Percentiles rank a stretch among this genome's conserved stretches.
phyloP scores from a whole-genome alignment of 1,284 basidiomycete species.

The Ganoderma boninense region DNA sequence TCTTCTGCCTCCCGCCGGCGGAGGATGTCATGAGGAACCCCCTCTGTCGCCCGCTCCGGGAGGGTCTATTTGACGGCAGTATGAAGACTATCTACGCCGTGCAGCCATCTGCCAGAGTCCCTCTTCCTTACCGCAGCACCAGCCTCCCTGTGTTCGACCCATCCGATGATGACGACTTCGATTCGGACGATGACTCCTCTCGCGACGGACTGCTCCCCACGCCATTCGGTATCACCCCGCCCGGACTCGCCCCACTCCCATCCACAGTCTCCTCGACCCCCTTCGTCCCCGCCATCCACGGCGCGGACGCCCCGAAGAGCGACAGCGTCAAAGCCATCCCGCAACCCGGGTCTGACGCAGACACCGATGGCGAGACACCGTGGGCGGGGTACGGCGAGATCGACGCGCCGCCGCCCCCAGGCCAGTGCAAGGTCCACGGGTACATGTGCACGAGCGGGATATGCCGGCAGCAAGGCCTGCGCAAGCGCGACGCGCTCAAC shows the following conservation, averaged over 20 bases:
- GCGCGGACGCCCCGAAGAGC: slow-evolving; percentile 20
- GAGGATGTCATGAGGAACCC: slow-evolving; percentile 63
- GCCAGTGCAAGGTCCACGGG: slow-evolving; percentile 35
- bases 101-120: neutral
- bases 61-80: neutral
- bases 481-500: slow-evolving; percentile 20
- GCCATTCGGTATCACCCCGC: neutral
- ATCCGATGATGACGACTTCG: neutral
- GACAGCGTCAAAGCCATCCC: neutral
- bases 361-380: neutral
- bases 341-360: neutral
- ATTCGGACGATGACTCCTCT: neutral
- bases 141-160: neutral
- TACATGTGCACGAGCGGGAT: slow-evolving; percentile 37
- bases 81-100: neutral
- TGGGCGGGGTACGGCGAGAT: slow-evolving; percentile 16
- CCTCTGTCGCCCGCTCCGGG: slow-evolving; percentile 67
- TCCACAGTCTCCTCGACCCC: neutral
- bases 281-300: slow-evolving; percentile 26
- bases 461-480: slow-evolving; percentile 32
- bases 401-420: neutral
- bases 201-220: neutral
- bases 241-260: neutral
- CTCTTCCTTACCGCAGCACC: slow-evolving; percentile 1
- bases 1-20: slow-evolving; percentile 58